phyloP scores from a whole-genome alignment of 2,329 filamentous ascomycete genomes.

The Myriosclerotinia curreyana region DNA sequence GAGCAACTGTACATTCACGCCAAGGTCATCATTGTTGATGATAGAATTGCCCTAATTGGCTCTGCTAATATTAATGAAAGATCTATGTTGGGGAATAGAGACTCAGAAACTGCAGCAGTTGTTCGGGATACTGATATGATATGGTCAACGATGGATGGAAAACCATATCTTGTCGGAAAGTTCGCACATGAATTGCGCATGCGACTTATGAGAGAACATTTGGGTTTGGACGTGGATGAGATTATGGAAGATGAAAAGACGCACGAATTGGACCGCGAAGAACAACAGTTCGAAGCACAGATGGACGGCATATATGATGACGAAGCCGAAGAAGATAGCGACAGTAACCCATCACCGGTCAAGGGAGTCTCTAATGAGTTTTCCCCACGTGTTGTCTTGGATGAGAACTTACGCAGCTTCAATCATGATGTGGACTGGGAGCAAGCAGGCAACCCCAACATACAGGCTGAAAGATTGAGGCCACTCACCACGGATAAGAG shows the following conservation, averaged over 20 bases:
- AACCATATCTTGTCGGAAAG: constrained; percentile 83
- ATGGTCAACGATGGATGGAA: constrained; percentile 84
- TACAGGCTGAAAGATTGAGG: constrained; percentile 46
- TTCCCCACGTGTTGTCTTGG: constrained; percentile 47
- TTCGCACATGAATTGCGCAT: constrained; percentile 92
- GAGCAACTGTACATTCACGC: constrained; percentile 98
- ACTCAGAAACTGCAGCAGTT: constrained; percentile 87
- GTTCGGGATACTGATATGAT: constrained; percentile 93
- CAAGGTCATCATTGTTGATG: constrained; percentile 94
- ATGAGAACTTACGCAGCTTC: constrained; percentile 62
- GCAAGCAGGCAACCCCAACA: constrained; percentile 39
- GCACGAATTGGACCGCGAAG: constrained; percentile 59
- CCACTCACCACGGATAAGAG: constrained; percentile 48
- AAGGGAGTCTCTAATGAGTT: constrained; percentile 49
- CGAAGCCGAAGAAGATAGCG: constrained; percentile 37
- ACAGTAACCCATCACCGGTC: constrained; percentile 14
- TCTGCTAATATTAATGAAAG: constrained; percentile 99
- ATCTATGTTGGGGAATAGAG: constrained; percentile 86
- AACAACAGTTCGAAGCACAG: constrained; percentile 52
- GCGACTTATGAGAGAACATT: constrained; percentile 92
- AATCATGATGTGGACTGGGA: constrained; percentile 65
- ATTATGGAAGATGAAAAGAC: constrained; percentile 76
- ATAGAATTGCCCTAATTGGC: constrained; percentile 87
- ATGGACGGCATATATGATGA: constrained; percentile 63
- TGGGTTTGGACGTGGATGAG: constrained; percentile 92